Conservation (phyloP, 2,329 filamentous ascomycete species). For the Venturia pyrina region DNA sequence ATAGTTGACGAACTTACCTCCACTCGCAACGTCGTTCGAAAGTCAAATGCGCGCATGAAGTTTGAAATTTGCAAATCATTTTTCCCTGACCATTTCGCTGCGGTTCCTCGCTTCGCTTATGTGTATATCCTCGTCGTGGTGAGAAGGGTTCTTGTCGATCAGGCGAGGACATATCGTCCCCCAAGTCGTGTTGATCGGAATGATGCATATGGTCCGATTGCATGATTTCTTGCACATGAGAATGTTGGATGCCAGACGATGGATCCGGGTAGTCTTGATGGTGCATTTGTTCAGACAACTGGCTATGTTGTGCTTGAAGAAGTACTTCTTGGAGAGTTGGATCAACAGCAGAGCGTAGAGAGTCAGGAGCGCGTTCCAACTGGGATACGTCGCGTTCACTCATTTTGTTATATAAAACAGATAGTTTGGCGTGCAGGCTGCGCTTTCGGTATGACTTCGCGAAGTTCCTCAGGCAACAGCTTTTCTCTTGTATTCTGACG, state of each 20-base stretch:
- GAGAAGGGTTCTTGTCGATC: constrained; percentile 16
- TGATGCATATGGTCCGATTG: constrained; percentile 8
- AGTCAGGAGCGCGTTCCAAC: constrained; percentile 9
- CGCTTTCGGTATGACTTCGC: background rate
- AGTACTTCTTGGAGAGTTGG: constrained; percentile 1
- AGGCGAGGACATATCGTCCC: constrained; percentile 8
- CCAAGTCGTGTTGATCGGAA: constrained; percentile 1
- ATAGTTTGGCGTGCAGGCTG: background rate
- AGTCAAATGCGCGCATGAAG: constrained; percentile 57
- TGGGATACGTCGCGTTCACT: constrained; percentile 11
- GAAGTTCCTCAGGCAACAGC: background rate
- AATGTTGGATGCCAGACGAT: background rate
- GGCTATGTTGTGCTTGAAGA: constrained; percentile 1
- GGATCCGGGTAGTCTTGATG: constrained; percentile 6
- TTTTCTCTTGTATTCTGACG: background rate
- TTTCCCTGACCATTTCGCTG: constrained; percentile 60
- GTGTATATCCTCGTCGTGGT: constrained; percentile 27
- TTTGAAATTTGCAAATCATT: constrained; percentile 59
- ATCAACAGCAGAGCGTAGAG: constrained; percentile 8
- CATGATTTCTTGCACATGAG: background rate
- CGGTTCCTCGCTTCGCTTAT: constrained; percentile 38
- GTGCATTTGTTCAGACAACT: background rate
- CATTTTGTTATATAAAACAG: constrained; percentile 5
- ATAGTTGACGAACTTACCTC: constrained; percentile 56
- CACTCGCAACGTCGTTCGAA: constrained; percentile 87